These are phyloP conservation scores for Galerina marginata DNA, from an alignment of 768 basidiomycete species.

Conservation along the genomic window DNA sequence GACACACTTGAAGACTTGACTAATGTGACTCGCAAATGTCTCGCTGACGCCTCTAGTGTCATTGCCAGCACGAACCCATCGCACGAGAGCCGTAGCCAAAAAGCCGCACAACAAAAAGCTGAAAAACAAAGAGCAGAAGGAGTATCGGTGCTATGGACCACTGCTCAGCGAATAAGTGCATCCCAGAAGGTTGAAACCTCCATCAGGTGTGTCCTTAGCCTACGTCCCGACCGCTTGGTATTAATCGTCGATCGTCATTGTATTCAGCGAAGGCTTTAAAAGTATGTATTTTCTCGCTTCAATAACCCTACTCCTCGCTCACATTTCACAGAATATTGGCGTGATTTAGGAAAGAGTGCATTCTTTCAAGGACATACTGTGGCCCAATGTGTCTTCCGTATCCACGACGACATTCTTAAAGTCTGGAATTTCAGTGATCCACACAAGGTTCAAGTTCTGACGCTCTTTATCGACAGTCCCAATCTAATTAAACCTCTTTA, in stretches of 20 bases:
- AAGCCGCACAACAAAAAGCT: too few relatives aligned
- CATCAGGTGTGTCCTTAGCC: not conserved
- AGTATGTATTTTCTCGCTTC: not conserved
- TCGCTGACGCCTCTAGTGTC: not conserved
- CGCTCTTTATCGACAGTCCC: not conserved
- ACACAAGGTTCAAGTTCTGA: not conserved
- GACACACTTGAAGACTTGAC: not conserved
- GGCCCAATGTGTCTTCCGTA: slow-evolving; percentile 11
- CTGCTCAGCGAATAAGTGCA: not conserved
- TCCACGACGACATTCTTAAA: slow-evolving; percentile 19
- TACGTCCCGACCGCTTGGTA: too few relatives aligned
- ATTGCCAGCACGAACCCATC: too few relatives aligned
- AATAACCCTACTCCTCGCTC: not conserved
- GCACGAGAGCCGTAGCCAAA: too few relatives aligned
- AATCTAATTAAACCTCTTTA: not conserved
- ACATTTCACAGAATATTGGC: not conserved
- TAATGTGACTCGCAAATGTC: not conserved
- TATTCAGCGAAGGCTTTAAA: not conserved
- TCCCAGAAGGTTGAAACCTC: not conserved
- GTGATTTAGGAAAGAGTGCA: not conserved
- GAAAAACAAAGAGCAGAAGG: not conserved
- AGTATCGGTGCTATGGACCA: not conserved
- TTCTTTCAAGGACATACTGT: slow-evolving; percentile 7
- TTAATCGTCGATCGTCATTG: not conserved
- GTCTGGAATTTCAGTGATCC: slow-evolving; percentile 28